Evolutionary conservation across 1,284 basidiomycete genomes (phyloP), one percentile per base, ranked within the genome.

Genomic region (Microbotryum scabiosae): DNA sequence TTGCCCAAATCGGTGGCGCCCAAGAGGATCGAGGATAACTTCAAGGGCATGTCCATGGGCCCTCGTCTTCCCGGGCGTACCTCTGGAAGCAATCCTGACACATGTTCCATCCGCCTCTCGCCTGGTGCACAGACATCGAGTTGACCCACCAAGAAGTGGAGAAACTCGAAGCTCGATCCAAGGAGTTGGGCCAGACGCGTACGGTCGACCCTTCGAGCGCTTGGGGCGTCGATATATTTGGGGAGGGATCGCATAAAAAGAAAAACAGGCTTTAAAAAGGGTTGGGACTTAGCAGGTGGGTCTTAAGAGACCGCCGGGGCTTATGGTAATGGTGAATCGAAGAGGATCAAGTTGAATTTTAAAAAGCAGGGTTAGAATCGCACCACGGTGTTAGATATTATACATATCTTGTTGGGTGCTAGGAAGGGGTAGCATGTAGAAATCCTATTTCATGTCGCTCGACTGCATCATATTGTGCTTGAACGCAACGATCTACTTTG

Each of bases 1-100:
- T 84, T 88, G 66, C 86, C 86, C 21, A 88, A 88, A 76, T 87
- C 82, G 28, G 86, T 89, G 55, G 90, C 82, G 0, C 82, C 84
- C 25, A 73, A 79, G 32, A 83, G 90, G 54, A 88, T 92, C 73
- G 76, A 79, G 47, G 75, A 81, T 8, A 92, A 92, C 77, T 75
- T 86, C 75, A 75, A 85, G 30, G 47, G 61, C 58, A 25, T 26
- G 45, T 23, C n/a, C 54, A 67, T 62, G 59, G 57, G 28, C 63
- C 78, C 60, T 77, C 75, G 30, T 74, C 76, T 28, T 62, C 69
- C 30, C 71, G 76, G 44, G 77, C 78, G 58, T 73, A 74, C 18
- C 63, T 66, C 21, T 66, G 64, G 43, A 30, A 30, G 30, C 30
- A 30, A 30, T 10, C 30, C 32, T 67, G n/a, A 59, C 66, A 36